A percentile compares a stretch with the other conserved stretches of the same genome.
Conservation (phyloP, 2,329 filamentous ascomycete species). For the Paraphaeosphaeria minitans region DNA sequence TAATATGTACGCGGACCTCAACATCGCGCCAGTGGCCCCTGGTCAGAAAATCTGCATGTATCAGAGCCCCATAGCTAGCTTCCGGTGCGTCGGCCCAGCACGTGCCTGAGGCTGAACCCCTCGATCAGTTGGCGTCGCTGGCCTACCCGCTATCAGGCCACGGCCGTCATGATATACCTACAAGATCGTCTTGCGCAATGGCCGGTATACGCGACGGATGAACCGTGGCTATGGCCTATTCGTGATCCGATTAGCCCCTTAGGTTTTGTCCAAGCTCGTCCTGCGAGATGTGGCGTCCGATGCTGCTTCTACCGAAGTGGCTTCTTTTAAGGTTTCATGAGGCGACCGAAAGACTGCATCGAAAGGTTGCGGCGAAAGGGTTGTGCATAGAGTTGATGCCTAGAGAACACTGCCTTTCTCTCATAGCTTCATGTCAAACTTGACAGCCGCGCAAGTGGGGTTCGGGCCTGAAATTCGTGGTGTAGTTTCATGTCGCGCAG, state of each 20-base stretch:
- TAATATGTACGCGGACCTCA: background rate
- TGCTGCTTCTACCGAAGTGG: background rate
- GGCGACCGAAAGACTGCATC: background rate
- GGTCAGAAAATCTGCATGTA: background rate
- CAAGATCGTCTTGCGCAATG: background rate
- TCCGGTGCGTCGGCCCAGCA: background rate
- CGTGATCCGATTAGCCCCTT: background rate
- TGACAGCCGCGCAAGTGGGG: background rate
- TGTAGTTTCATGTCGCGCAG: background rate
- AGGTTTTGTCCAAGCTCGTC: background rate
- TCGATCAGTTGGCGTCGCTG: background rate
- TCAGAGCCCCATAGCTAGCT: background rate
- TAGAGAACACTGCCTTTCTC: background rate
- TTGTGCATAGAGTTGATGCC: background rate
- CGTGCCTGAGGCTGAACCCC: background rate
- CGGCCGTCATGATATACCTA: background rate
- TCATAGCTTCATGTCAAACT: background rate
- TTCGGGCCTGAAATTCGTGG: background rate
- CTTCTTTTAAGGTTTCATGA: background rate
- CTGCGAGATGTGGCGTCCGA: background rate
- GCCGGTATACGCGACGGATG: background rate
- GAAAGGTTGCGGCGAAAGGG: background rate
- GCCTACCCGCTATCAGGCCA: background rate
- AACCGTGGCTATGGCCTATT: background rate
- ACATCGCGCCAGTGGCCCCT: background rate